These are phyloP conservation scores for Chenopodium formosanum DNA, from an alignment of 148 eudicot genomes.

Conservation along the genomic window DNA sequence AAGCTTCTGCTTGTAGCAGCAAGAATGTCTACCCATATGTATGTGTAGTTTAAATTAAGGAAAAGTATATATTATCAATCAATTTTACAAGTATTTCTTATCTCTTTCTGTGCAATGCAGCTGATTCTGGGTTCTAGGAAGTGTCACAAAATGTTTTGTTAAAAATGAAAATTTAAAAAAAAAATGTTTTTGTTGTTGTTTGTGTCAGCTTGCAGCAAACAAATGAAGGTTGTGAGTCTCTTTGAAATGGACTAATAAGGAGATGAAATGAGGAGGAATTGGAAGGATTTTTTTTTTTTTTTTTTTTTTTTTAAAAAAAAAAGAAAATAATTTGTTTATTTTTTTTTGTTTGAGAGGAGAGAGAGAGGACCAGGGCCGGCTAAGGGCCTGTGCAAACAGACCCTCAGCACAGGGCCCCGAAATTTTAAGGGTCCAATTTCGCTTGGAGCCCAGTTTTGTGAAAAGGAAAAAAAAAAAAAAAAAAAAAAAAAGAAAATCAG, in stretches of 20 bases:
- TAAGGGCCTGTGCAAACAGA: no score
- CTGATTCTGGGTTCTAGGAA: background rate
- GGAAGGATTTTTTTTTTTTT: background rate
- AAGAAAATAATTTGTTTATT: no score
- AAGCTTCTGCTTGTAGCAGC: slow-evolving; percentile 89
- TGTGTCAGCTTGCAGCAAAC: slow-evolving; percentile 15
- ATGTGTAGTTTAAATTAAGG: no score
- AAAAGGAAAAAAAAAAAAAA: no score
- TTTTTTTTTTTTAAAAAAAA: background rate
- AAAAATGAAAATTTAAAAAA: background rate
- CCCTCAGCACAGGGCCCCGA: no score
- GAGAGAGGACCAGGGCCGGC: slow-evolving; percentile 38
- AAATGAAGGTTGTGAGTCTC: slow-evolving; percentile 7
- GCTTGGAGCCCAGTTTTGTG: no score
- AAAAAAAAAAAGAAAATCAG: no score
- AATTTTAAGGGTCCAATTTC: no score
- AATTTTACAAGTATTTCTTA: background rate
- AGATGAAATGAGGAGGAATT: background rate
- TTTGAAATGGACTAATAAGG: slow-evolving; percentile 34
- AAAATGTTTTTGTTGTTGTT: slow-evolving; percentile 1
- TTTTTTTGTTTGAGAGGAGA: background rate
- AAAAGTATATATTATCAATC: background rate
- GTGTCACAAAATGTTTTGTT: background rate
- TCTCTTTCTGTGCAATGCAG: slow-evolving; percentile 25
- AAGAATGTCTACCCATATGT: slow-evolving; percentile 82